These are phyloP conservation scores for Acanthamoeba divionensis DNA, from an alignment of 208 protist genomes.

Conservation along the genomic window DNA sequence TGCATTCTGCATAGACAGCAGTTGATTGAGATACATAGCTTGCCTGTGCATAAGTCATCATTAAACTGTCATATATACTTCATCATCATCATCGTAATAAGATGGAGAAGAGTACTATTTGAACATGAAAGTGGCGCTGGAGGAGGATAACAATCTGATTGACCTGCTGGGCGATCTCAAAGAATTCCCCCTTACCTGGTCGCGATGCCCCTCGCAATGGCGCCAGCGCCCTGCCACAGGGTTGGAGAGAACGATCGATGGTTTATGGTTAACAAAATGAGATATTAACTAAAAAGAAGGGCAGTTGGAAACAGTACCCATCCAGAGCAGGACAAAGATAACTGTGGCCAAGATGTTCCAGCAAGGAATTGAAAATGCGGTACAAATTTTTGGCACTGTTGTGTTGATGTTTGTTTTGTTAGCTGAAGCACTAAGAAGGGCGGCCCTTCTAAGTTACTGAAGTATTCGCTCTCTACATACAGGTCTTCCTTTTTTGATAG, in stretches of 20 bases:
- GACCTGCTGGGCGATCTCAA: slow-evolving; percentile 4
- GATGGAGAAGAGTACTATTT: neutral
- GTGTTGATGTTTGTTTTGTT: neutral
- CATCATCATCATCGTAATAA: neutral
- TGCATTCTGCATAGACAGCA: neutral
- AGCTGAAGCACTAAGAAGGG: neutral
- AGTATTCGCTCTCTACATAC: neutral
- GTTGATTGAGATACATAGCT: neutral
- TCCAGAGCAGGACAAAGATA: slow-evolving; percentile 16
- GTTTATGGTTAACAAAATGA: neutral
- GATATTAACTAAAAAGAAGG: neutral
- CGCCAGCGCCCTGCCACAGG: neutral
- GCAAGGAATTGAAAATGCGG: neutral
- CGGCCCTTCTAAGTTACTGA: neutral
- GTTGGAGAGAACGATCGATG: neutral
- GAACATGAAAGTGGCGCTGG: slow-evolving; percentile 33
- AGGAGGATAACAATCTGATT: slow-evolving; percentile 42
- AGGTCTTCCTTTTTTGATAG: neutral
- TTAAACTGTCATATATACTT: neutral
- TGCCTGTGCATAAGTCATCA: neutral
- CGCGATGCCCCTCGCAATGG: neutral
- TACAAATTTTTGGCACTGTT: neutral
- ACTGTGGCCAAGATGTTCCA: slow-evolving; percentile 19
- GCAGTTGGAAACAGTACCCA: neutral
- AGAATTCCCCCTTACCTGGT: neutral